phyloP scores from a whole-genome alignment of 2,329 filamentous ascomycete species.

The Aspergillus sp. region DNA sequence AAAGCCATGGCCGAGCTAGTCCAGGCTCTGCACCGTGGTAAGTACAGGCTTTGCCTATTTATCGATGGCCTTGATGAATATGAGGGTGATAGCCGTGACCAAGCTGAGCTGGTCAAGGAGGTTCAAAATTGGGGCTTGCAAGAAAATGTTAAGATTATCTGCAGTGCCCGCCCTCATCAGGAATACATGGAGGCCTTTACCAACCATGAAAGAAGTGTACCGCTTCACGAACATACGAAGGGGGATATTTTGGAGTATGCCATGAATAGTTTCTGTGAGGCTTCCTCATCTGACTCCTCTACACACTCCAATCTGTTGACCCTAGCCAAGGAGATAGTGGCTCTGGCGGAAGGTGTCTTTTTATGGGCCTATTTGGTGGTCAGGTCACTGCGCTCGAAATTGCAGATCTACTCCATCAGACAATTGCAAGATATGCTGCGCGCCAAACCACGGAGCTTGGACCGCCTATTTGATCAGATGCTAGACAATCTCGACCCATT shows the following conservation, averaged over 20 bases:
- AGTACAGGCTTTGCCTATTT: neutral
- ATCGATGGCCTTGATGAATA: conserved; percentile 1
- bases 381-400: neutral
- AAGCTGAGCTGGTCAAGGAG: neutral
- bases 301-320: neutral
- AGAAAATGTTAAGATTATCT: neutral
- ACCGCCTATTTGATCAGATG: neutral
- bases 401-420: neutral
- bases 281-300: neutral
- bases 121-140: neutral
- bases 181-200: neutral
- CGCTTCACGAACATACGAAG: neutral
- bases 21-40: neutral
- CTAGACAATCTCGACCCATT: neutral
- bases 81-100: neutral
- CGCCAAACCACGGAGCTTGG: neutral
- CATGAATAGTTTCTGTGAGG: neutral
- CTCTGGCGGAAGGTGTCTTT: neutral
- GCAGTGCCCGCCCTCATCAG: neutral
- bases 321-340: neutral
- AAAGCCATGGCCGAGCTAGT: neutral
- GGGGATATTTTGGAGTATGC: neutral
- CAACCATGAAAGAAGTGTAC: neutral
- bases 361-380: neutral
- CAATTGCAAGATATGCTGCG: neutral